These are phyloP conservation scores for Seminavis robusta DNA, from an alignment of 108 stramenopile species.

Conservation along the genomic window DNA sequence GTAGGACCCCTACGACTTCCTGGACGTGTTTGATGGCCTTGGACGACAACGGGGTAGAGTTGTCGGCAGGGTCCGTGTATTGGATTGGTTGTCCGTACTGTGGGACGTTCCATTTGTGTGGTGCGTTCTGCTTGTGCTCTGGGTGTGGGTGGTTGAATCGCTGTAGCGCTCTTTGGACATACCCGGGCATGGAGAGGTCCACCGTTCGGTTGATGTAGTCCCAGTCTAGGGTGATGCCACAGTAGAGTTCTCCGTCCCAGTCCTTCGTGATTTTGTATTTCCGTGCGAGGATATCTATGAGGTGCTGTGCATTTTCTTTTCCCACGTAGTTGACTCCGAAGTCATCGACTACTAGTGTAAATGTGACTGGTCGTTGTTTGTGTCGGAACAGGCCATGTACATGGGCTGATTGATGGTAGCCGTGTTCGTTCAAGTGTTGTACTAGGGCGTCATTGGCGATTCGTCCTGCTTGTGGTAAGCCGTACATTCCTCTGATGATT, in stretches of 20 bases:
- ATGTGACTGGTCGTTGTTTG: constrained; percentile 18
- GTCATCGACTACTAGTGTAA: constrained; percentile 55
- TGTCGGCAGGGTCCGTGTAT: constrained; percentile 16
- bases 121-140: constrained; percentile 28
- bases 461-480: constrained; percentile 1
- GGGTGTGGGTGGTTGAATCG: constrained; percentile 29
- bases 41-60: constrained; percentile 1
- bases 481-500: constrained; percentile 20
- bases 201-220: constrained; percentile 28
- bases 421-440: neutral
- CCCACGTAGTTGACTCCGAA: constrained; percentile 39
- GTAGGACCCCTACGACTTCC: constrained; percentile 35
- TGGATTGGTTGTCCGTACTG: constrained; percentile 39
- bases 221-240: constrained; percentile 36
- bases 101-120: constrained; percentile 23
- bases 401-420: constrained; percentile 5
- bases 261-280: constrained; percentile 16
- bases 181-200: constrained; percentile 42
- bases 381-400: constrained; percentile 46
- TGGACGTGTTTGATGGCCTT: constrained; percentile 22
- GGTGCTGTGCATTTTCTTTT: constrained; percentile 33
- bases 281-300: constrained; percentile 21
- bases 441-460: constrained; percentile 12
- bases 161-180: constrained; percentile 27
- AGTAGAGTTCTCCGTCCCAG: constrained; percentile 26